Evolutionary conservation across 345 rosid species (phyloP).

Genomic region (Nasturtium officinale): DNA sequence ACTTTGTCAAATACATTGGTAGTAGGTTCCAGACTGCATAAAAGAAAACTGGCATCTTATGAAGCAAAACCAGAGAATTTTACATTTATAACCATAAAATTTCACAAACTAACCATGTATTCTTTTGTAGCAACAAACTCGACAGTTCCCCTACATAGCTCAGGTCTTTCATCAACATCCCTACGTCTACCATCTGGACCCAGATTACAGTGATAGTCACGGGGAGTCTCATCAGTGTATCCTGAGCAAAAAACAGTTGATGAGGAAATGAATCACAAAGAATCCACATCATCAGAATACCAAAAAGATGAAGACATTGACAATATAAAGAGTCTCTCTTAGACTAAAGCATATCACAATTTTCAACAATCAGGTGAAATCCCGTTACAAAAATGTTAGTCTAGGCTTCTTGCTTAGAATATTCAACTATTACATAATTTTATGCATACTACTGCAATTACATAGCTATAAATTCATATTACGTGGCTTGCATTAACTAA

Average conservation of each 20-base stretch:
- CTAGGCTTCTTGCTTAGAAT: constrained; percentile 8
- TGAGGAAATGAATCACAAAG: neutral
- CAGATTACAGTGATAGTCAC: constrained; percentile 88
- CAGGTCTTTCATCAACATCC: constrained; percentile 94
- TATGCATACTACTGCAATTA: constrained; percentile 14
- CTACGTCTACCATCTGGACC: constrained; percentile 94
- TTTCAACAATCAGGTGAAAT: constrained; percentile 21
- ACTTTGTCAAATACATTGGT: constrained; percentile 18
- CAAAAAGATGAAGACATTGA: neutral
- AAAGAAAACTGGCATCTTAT: neutral
- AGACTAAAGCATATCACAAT: constrained; percentile 7
- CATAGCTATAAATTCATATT: constrained; percentile 2
- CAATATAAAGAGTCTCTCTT: constrained; percentile 9
- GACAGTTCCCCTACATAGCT: constrained; percentile 85
- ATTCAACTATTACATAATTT: constrained; percentile 9
- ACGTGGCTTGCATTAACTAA: constrained; percentile 22
- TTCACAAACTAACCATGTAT: constrained; percentile 69
- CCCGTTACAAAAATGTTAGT: constrained; percentile 21
- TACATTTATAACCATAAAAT: constrained; percentile 8
- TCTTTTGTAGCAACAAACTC: constrained; percentile 91
- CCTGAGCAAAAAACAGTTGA: constrained; percentile 50
- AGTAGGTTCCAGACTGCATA: constrained; percentile 5
- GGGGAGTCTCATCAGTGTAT: constrained; percentile 81
- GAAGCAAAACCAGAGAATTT: constrained; percentile 12
- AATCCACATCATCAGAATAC: constrained; percentile 2